Evolutionary conservation across 1,284 basidiomycete genomes (phyloP).

Genomic region (Thelephora terrestris): DNA sequence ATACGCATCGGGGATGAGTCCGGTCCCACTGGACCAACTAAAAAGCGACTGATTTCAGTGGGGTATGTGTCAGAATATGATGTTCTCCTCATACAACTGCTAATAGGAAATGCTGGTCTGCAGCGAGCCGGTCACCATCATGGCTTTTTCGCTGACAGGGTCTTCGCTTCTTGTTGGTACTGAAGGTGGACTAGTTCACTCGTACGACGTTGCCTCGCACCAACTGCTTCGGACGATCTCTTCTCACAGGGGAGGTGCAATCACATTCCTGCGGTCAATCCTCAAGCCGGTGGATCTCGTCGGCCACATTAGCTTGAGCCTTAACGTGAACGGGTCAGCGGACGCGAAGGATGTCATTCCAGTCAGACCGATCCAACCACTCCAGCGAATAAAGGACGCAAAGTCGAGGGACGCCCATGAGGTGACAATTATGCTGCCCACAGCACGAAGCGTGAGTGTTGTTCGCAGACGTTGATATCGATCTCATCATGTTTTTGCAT

Average conservation of each 20-base stretch:
- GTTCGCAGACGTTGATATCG: conserved; percentile 22
- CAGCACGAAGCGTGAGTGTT: conserved; percentile 17
- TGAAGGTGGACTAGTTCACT: conserved; percentile 59
- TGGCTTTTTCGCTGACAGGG: conserved; percentile 68
- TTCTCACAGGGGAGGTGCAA: conserved; percentile 59
- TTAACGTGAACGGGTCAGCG: conserved; percentile 33
- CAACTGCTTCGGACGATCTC: conserved; percentile 78
- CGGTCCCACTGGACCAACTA: conserved; percentile 23
- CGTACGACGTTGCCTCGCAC: conserved; percentile 85
- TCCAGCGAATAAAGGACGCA: conserved; percentile 61
- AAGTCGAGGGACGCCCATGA: conserved; percentile 61
- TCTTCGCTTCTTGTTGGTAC: conserved; percentile 73
- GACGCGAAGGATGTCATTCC: conserved; percentile 50
- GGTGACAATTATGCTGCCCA: conserved; percentile 48
- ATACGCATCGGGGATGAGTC: conserved; percentile 52
- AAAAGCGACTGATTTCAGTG: conserved; percentile 52
- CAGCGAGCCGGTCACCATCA: conserved; percentile 56
- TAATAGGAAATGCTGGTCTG: conserved; percentile 3
- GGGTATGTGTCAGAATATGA: conserved; percentile 31
- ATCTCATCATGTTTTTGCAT: conserved; percentile 1
- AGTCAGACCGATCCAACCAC: conserved; percentile 52
- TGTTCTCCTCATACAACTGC: conserved; percentile 1
- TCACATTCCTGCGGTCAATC: conserved; percentile 68
- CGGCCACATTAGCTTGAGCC: conserved; percentile 55
- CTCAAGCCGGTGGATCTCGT: conserved; percentile 78